A percentile compares a stretch with the other conserved stretches of the same genome.
phyloP scores from a whole-genome alignment of 108 stramenopile genomes.

The Nitzschia sp. region DNA sequence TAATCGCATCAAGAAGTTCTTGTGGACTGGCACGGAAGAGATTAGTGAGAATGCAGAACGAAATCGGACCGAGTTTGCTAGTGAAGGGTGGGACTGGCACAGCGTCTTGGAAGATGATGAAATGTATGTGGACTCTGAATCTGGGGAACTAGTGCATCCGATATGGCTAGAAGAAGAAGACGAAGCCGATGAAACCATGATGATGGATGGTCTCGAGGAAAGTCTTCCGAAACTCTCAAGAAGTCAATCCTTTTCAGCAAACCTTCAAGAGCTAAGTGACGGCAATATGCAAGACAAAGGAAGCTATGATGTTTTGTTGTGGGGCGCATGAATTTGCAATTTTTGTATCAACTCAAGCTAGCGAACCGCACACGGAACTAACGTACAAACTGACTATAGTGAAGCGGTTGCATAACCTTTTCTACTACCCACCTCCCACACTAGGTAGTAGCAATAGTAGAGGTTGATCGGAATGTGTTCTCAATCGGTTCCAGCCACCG shows the following conservation, averaged over 20 bases:
- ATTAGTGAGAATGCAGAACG: conserved; percentile 61
- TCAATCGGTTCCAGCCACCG: no score
- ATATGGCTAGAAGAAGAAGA: conserved; percentile 27
- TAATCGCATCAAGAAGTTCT: conserved; percentile 44
- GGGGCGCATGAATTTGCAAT: no score
- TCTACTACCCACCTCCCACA: no score
- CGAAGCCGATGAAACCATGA: conserved; percentile 11
- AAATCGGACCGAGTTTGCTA: conserved; percentile 68
- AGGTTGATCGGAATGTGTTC: no score
- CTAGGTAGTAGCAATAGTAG: no score
- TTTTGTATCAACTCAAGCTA: neutral
- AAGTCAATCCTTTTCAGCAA: conserved; percentile 4
- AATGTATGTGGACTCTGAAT: conserved; percentile 55
- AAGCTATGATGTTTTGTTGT: no score
- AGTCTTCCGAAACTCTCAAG: conserved; percentile 1
- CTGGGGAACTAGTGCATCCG: conserved; percentile 58
- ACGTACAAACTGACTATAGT: neutral
- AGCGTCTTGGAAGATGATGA: conserved; percentile 75
- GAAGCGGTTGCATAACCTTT: no score
- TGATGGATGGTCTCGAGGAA: neutral
- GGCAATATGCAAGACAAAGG: neutral
- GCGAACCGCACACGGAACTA: neutral
- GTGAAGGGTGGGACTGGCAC: conserved; percentile 78
- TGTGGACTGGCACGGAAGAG: conserved; percentile 65
- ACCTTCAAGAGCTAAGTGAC: conserved; percentile 12